Base-by-base conservation (phyloP, 495 filamentous ascomycete species). In the Umbilicaria muhlenbergii region DNA sequence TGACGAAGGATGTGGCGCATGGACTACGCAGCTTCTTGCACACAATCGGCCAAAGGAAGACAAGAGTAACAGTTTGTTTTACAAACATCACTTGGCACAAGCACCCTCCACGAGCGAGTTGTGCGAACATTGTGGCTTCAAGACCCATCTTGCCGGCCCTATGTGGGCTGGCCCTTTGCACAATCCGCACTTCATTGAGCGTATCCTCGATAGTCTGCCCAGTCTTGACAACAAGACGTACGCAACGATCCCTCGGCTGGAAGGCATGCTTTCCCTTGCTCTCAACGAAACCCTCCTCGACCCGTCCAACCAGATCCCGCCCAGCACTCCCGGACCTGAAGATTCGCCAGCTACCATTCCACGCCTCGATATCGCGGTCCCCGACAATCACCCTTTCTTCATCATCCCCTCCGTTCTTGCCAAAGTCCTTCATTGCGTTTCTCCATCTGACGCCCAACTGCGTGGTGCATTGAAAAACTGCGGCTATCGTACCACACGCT, bases 131-230 rank as follows among this genome's bases (percentile, higher is more conserved):
- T 98, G 91, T 52, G 83, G 79, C 7, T 77, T 73, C 47, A 87
- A 83, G 45, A 92, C 81, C 53, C 91, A 94, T 56, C 60, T 95
- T 14, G 78, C 75, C 1, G 91, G 91, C 0, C 91, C 91, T 0
- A 94, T 98, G 87, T 98, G 85, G 68, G 89, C 72, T 38, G 91
- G 91, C 3, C 84, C 81, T 10, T 64, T 98, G 7, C 91, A 96
- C 56, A 88, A 86, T 39, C 63, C 75, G 7, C 68, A 73, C 3
- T 98, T 93, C 51, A 75, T 98, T 45, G 68, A 83, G 50, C 70
- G 64, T 31, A 76, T 98, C 2, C 67, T 98, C 12, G 69, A 71
- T 15, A 66, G 74, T 35, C 68, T 93, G 6, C 73, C 81, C 2
- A 60, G 63, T 2, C 68, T 75, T 2, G 68, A 81, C 8, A 62